Conservation (phyloP, 257 asterid genomes). For the Linderniella brevidens region DNA sequence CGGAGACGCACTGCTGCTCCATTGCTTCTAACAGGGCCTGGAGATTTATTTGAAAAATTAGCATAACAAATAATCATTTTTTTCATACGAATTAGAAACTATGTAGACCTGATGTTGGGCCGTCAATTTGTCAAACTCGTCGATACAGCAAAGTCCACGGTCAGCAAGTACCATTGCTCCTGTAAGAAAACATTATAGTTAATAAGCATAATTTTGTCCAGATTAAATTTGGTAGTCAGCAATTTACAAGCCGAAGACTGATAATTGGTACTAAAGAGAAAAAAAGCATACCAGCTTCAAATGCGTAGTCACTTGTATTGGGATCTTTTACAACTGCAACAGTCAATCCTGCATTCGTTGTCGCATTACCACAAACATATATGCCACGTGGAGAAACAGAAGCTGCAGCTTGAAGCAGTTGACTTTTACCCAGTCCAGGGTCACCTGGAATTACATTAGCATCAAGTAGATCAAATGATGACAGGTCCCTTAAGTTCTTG, state of each 20-base stretch:
- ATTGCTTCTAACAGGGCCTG: conserved; percentile 94
- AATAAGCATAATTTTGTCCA: background rate
- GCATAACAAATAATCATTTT: conserved; percentile 11
- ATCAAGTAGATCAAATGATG: conserved; percentile 9
- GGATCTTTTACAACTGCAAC: conserved; percentile 96
- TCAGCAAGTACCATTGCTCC: conserved; percentile 99
- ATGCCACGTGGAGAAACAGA: conserved; percentile 97
- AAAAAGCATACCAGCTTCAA: conserved; percentile 68
- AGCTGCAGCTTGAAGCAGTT: conserved; percentile 95
- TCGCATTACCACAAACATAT: conserved; percentile 91
- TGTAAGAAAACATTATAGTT: conserved; percentile 15
- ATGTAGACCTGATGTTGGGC: conserved; percentile 82
- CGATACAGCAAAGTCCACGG: conserved; percentile 92
- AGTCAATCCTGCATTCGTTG: conserved; percentile 97
- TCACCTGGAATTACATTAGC: conserved; percentile 38
- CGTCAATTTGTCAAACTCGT: conserved; percentile 95
- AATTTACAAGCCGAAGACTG: background rate
- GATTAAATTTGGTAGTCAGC: background rate
- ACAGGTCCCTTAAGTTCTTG: conserved; percentile 9
- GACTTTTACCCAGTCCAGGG: conserved; percentile 98
- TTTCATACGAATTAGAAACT: conserved; percentile 9
- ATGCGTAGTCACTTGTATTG: conserved; percentile 84
- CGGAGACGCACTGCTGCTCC: conserved; percentile 99
- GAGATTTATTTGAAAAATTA: conserved; percentile 16
- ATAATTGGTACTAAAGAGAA: background rate